A percentile compares a stretch with the other conserved stretches of the same genome.
Conservation (phyloP, 83 land plant species). For the Thuja plicata region DNA sequence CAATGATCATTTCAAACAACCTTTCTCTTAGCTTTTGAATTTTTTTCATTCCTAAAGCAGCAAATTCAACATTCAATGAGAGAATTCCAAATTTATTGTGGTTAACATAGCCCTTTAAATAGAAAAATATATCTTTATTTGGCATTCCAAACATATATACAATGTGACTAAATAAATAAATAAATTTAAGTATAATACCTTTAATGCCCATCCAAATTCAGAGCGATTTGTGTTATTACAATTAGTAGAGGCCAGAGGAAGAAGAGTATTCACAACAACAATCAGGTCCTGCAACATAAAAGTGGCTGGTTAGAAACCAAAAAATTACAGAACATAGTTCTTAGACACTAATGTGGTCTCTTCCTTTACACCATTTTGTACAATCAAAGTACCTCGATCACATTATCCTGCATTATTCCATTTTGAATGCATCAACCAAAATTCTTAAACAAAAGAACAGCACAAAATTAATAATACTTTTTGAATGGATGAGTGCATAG, state of each 20-base stretch:
- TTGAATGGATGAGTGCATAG: neutral
- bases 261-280: constrained; percentile 64
- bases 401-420: neutral
- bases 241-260: constrained; percentile 75
- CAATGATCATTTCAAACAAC: neutral
- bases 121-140: neutral
- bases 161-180: neutral
- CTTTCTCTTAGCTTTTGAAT: neutral
- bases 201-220: constrained; percentile 57
- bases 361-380: neutral
- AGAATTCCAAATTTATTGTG: neutral
- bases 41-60: neutral
- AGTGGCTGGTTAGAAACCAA: neutral
- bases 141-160: neutral
- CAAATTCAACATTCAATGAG: neutral
- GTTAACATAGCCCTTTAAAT: neutral
- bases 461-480: neutral
- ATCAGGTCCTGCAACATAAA: constrained; percentile 63
- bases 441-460: neutral
- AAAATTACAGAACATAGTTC: neutral
- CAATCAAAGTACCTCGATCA: neutral
- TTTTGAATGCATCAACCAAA: neutral
- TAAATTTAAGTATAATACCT: constrained; percentile 37
- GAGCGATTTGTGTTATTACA: constrained; percentile 39
- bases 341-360: neutral